Evolutionary conservation across 345 rosid genomes (phyloP).

Genomic region (Sisymbrium irio): DNA sequence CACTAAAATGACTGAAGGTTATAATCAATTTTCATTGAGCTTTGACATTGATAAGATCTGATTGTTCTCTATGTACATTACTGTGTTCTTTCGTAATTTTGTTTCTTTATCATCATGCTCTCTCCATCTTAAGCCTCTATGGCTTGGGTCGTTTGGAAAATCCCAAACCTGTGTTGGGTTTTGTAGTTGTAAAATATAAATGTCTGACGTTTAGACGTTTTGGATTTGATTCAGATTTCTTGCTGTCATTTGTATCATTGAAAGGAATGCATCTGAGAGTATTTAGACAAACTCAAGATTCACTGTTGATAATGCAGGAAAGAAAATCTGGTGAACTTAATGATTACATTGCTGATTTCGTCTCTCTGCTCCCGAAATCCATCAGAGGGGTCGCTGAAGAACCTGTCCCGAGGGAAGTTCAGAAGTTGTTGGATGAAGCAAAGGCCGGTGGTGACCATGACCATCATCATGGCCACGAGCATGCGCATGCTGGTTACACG

Average conservation of each 20-base stretch:
- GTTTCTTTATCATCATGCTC: neutral
- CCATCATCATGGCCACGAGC: conserved; percentile 32
- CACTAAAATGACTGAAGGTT: neutral
- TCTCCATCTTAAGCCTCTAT: neutral
- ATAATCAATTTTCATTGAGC: neutral
- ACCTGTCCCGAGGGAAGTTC: conserved; percentile 38
- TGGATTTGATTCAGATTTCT: neutral
- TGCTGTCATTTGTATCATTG: neutral
- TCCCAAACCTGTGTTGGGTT: neutral
- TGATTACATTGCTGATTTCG: conserved; percentile 46
- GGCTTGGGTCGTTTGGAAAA: neutral
- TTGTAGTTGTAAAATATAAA: neutral
- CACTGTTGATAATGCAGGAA: conserved; percentile 45
- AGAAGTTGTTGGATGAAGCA: conserved; percentile 57
- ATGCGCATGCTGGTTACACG: conserved; percentile 33
- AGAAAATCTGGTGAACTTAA: conserved; percentile 60
- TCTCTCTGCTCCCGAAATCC: conserved; percentile 64
- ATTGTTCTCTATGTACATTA: neutral
- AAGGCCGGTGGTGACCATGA: conserved; percentile 41
- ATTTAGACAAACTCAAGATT: neutral
- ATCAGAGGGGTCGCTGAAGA: conserved; percentile 51
- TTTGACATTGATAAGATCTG: neutral
- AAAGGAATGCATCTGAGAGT: neutral
- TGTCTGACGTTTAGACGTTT: neutral
- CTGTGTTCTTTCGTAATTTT: neutral